Evolutionary conservation across 805 yeast genomes (phyloP).

Genomic region (Candida loeiensis): DNA sequence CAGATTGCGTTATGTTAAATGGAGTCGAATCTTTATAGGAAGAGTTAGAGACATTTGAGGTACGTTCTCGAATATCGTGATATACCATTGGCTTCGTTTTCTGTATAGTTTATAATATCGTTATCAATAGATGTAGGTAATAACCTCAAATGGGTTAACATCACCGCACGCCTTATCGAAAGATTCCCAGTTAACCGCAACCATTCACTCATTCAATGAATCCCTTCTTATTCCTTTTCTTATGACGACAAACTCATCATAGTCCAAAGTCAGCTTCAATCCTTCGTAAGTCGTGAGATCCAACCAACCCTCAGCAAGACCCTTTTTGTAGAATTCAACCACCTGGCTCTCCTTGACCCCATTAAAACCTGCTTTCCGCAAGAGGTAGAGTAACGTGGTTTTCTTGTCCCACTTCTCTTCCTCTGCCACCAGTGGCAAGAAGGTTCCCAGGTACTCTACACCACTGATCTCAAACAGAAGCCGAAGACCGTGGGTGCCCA

Average conservation of each 20-base stretch:
- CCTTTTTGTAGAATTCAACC: slow-evolving; percentile 24
- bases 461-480: slow-evolving; percentile 46
- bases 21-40: no score
- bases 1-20: no score
- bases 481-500: slow-evolving; percentile 81
- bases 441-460: slow-evolving; percentile 63
- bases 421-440: slow-evolving; percentile 82
- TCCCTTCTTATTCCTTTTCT: slow-evolving; percentile 10
- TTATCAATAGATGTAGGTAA: no score
- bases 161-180: no score
- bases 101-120: no score
- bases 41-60: no score
- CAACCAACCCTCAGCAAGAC: slow-evolving; percentile 33
- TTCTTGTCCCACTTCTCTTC: slow-evolving; percentile 81
- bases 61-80: no score
- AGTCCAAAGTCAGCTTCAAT: slow-evolving; percentile 24
- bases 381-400: slow-evolving; percentile 67
- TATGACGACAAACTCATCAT: slow-evolving; percentile 19
- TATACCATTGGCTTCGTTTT: no score
- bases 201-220: slow-evolving; percentile 9
- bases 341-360: slow-evolving; percentile 4
- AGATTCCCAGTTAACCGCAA: background rate
- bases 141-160: no score
- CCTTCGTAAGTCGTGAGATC: slow-evolving; percentile 36
- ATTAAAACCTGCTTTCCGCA: slow-evolving; percentile 63